phyloP scores from a whole-genome alignment of 257 asterid genomes.

The Hygrophila difformis region DNA sequence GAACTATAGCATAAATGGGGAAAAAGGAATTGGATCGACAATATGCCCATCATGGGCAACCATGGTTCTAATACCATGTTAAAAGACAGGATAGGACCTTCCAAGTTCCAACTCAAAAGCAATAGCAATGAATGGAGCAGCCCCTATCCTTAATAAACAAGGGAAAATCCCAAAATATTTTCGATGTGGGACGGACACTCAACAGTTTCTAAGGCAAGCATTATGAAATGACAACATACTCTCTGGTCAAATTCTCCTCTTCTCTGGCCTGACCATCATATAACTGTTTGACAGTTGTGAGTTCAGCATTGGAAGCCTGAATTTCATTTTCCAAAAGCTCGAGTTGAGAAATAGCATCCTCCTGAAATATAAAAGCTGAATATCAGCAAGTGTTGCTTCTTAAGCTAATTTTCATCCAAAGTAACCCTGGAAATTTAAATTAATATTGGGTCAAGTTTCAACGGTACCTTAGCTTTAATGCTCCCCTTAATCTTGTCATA shows the following conservation, averaged over 20 bases:
- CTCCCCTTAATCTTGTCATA: constrained; percentile 68
- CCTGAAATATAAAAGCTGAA: constrained; percentile 39
- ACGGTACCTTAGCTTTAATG: constrained; percentile 69
- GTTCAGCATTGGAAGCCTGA: constrained; percentile 57
- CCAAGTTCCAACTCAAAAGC: too few species aligned
- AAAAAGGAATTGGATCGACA: background rate
- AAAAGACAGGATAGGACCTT: background rate
- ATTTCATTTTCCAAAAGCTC: constrained; percentile 72
- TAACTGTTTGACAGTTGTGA: constrained; percentile 43
- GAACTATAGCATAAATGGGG: too few species aligned
- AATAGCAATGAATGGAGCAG: too few species aligned
- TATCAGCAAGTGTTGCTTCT: constrained; percentile 19
- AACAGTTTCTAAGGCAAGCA: background rate
- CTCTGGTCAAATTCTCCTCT: constrained; percentile 84
- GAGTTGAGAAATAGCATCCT: constrained; percentile 75
- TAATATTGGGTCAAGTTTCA: constrained; percentile 12
- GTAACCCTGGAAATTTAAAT: constrained; percentile 9
- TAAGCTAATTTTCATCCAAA: constrained; percentile 6
- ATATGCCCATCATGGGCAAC: too few species aligned
- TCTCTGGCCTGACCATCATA: constrained; percentile 58
- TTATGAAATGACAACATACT: constrained; percentile 31
- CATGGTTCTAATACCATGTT: too few species aligned
- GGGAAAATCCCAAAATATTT: too few species aligned
- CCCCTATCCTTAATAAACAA: too few species aligned
- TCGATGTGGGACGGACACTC: too few species aligned